Conservation (phyloP, 805 yeast species). For the Wickerhamiella dianesei region DNA sequence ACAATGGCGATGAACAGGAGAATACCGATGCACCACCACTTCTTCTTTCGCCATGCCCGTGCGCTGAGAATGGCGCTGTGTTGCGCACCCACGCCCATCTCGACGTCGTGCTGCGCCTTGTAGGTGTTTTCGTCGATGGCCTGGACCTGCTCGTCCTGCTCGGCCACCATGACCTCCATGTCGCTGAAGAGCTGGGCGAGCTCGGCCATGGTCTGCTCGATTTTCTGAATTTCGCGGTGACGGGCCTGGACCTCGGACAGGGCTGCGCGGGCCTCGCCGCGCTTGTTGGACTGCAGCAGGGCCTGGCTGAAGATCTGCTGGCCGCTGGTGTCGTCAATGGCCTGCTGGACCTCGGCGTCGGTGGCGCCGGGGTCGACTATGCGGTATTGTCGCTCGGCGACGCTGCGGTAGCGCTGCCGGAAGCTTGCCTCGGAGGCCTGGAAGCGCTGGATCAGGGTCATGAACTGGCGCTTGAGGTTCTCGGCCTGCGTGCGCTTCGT, state of each 20-base stretch:
- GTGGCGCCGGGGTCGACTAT: conserved; percentile 45
- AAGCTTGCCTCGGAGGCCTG: conserved; percentile 76
- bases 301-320: conserved; percentile 94
- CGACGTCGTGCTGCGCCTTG: conserved; percentile 79
- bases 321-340: conserved; percentile 66
- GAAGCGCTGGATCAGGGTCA: conserved; percentile 75
- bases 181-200: conserved; percentile 88
- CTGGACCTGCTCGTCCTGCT: conserved; percentile 80
- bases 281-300: conserved; percentile 26
- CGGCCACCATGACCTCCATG: conserved; percentile 91
- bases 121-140: conserved; percentile 69
- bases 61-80: conserved; percentile 81
- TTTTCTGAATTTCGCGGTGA: conserved; percentile 86
- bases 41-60: conserved; percentile 79
- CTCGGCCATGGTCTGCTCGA: conserved; percentile 92
- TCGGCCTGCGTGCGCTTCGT: conserved; percentile 87
- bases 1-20: conserved; percentile 21
- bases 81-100: conserved; percentile 89
- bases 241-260: conserved; percentile 91
- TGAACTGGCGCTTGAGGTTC: conserved; percentile 69
- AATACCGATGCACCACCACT: conserved; percentile 53
- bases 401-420: conserved; percentile 69
- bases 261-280: conserved; percentile 78
- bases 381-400: conserved; percentile 84
- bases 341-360: conserved; percentile 69